Base-by-base conservation (phyloP, 2,329 filamentous ascomycete species). In the Scedosporium dehoogii region DNA sequence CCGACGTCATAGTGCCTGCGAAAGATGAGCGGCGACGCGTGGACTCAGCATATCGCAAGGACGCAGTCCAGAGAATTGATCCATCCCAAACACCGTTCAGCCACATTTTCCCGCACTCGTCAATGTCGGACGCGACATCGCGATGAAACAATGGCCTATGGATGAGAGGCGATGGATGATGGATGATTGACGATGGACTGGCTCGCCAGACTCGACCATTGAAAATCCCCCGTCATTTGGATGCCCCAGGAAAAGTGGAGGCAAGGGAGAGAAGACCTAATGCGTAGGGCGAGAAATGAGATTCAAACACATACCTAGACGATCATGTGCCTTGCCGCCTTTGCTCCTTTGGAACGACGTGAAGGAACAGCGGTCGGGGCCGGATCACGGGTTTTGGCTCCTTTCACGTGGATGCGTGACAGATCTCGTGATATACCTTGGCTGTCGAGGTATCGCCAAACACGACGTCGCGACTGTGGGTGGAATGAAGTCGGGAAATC, bases 341-440 rank as follows among this genome's bases (percentile, higher is more conserved):
- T 42, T 41, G 29, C 46, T 18, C 16, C 6, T n/a, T 58, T 41
- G 46, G 62, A 53, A 63, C 64, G 64, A 59, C 63, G 60, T 63
- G 63, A 61, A 60, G 59, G 63, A 57, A 59, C 61, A 48, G 27
- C 38, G 64, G 63, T 38, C 48, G 44, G 65, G 65, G 68, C 71
- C 75, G 33, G 73, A 78, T 78, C 75, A 78, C 75, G 75, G 76
- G 75, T 75, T 75, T 72, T 66, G 66, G 64, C 65, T 67, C 67
- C 67, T 69, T 73, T 76, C 75, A 77, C 75, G 75, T 78, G 75
- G 75, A 72, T 73, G 72, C 70, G 74, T 73, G 74, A 74, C 73
- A 71, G 73, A 78, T 75, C 76, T 78, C 76, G 76, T 78, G 76
- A 78, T 78, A 76, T 78, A 53, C 48, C 60, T 58, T 63, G 53